Evolutionary conservation across 2,329 filamentous ascomycete species (phyloP).

Genomic region (Coniella vitis): DNA sequence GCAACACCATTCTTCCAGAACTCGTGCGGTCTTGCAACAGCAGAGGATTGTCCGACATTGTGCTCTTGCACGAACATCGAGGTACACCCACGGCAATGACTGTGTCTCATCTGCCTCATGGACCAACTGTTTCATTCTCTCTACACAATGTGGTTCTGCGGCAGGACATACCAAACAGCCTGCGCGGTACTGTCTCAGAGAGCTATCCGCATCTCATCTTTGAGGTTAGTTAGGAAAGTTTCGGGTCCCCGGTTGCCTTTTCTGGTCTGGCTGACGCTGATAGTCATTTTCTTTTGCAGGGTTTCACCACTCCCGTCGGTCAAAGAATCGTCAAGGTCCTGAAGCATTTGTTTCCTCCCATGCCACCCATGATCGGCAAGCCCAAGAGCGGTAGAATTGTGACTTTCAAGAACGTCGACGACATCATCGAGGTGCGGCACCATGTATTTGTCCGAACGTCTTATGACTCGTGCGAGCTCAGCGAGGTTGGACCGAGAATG

Average conservation of each 20-base stretch:
- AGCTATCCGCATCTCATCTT: conserved; percentile 93
- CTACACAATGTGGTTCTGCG: conserved; percentile 89
- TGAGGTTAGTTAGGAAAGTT: conserved; percentile 38
- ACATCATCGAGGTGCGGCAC: conserved; percentile 87
- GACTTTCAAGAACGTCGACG: conserved; percentile 90
- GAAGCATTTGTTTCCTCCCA: conserved; percentile 89
- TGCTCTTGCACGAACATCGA: conserved; percentile 86
- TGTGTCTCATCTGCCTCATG: conserved; percentile 80
- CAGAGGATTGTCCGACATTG: conserved; percentile 74
- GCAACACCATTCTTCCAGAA: conserved; percentile 81
- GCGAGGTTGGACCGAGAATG: conserved; percentile 89
- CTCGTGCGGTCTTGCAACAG: conserved; percentile 76
- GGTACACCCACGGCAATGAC: conserved; percentile 88
- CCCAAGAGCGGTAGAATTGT: conserved; percentile 84
- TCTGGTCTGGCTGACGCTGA: neutral
- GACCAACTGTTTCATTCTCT: conserved; percentile 78
- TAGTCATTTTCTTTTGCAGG: conserved; percentile 28
- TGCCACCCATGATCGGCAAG: conserved; percentile 65
- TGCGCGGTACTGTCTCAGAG: conserved; percentile 66
- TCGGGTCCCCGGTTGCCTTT: neutral
- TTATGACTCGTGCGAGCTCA: conserved; percentile 80
- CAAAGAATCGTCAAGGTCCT: conserved; percentile 80
- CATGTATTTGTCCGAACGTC: conserved; percentile 88
- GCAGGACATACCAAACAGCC: conserved; percentile 83
- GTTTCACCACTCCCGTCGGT: conserved; percentile 76